Percentiles rank a stretch among this genome's conserved stretches.
phyloP scores from a whole-genome alignment of 179 eudicot species.

The Vitellaria paradoxa region DNA sequence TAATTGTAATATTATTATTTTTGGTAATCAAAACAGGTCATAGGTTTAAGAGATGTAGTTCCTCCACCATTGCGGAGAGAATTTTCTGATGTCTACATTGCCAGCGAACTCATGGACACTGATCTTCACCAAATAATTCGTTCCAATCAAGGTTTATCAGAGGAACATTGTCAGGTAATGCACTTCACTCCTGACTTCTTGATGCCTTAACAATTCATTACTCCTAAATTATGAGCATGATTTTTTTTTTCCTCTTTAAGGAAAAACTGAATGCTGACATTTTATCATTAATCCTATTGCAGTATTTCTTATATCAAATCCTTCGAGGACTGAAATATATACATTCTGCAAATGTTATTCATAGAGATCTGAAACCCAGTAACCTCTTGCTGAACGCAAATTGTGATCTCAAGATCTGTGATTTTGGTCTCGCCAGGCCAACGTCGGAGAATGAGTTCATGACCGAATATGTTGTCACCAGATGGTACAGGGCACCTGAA shows the following conservation, averaged over 20 bases:
- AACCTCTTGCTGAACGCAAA: constrained; percentile 72
- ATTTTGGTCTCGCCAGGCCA: constrained; percentile 87
- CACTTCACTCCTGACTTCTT: background rate
- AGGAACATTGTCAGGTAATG: constrained; percentile 87
- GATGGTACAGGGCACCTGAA: constrained; percentile 96
- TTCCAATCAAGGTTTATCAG: constrained; percentile 75
- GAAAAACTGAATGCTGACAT: background rate
- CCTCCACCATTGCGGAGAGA: constrained; percentile 79
- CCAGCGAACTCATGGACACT: constrained; percentile 93
- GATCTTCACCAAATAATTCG: constrained; percentile 94
- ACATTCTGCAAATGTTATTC: constrained; percentile 85
- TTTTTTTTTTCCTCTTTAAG: background rate
- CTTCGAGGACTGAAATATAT: constrained; percentile 87
- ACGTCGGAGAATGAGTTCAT: constrained; percentile 68
- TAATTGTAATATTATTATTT: background rate
- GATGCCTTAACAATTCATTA: background rate
- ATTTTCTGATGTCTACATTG: constrained; percentile 81
- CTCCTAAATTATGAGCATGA: background rate
- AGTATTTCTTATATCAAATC: constrained; percentile 90
- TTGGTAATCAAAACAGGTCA: constrained; percentile 42
- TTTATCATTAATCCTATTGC: constrained; percentile 24
- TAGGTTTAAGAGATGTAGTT: constrained; percentile 69
- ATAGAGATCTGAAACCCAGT: constrained; percentile 83
- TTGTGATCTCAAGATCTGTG: constrained; percentile 83
- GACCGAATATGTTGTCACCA: constrained; percentile 93